Evolutionary conservation across 2,329 filamentous ascomycete genomes (phyloP), one percentile per base, ranked within the genome.

Genomic region (Cryphonectria nitschkei): DNA sequence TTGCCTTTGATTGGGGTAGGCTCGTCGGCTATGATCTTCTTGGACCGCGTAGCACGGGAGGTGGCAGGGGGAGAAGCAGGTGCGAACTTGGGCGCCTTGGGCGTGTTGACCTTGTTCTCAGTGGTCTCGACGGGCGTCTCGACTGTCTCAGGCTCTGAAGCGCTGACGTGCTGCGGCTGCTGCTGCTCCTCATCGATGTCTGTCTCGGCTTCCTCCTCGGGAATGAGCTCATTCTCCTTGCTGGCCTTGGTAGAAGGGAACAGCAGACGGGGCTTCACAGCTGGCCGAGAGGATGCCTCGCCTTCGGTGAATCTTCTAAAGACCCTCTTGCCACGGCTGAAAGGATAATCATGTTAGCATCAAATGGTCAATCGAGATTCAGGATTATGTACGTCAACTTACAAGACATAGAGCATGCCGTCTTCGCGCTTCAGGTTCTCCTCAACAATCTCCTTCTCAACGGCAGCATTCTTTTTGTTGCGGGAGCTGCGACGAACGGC

Each of bases 341-440:
- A 68, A 66, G 64, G 65, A n/a, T 22, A 16, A 65, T 26, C 26
- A 26, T 50, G 8, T 69, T 66, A 71, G 72, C 67, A 43, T 16
- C 22, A 63, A 8, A 37, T 8, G 37, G 37, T 60, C 34, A 22
- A n/a, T 6, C 1, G 8, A 32, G 26, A 19, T 13, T 54, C 3
- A 22, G 19, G 8, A 61, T 68, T 52, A 46, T 50, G 52, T 43
- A 8, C 43, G 29, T 61, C 19, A 74, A 90, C 92, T 87, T 86
- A 94, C 92, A 95, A 95, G 16, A 90, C 87, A 76, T 90, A 93
- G 73, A 94, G 83, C 77, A 94, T 86, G 72, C 93, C 93, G 79
- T 95, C 92, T 4, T 90, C 86, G 41, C 91, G 89, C 43, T 84
- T 80, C 72, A 94, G 83, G 2, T 87, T 82, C 75, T 88, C 83